A percentile compares a stretch with the other conserved stretches of the same genome.
These are phyloP conservation scores for Farysia itapuensis DNA, from an alignment of 1,284 basidiomycete genomes.

Conservation along the genomic window DNA sequence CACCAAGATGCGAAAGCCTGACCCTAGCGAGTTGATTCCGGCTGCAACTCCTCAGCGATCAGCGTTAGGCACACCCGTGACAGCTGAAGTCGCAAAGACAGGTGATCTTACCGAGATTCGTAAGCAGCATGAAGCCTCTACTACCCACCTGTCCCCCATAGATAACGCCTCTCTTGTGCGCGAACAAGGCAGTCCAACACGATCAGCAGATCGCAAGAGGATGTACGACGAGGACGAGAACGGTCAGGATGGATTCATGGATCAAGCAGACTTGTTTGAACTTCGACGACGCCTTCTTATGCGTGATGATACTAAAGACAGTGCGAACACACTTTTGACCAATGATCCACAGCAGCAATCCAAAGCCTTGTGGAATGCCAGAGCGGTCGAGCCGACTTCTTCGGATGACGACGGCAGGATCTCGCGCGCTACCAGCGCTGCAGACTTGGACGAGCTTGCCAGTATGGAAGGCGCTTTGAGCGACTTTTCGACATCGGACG, in stretches of 20 bases:
- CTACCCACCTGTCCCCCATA: conserved; percentile 20
- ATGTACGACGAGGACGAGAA: conserved; percentile 1
- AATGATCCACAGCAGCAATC: no score
- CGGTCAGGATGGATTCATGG: neutral
- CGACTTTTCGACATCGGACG: conserved; percentile 18
- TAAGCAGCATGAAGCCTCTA: conserved; percentile 32
- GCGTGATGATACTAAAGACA: neutral
- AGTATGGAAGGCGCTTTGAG: conserved; percentile 28
- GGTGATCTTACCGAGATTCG: conserved; percentile 46
- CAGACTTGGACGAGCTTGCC: conserved; percentile 29
- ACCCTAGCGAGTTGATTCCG: conserved; percentile 37
- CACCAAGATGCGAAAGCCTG: conserved; percentile 60
- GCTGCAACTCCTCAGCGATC: conserved; percentile 23
- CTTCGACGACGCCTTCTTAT: conserved; percentile 2
- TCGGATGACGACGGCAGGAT: conserved; percentile 40
- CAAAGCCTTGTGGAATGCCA: conserved; percentile 8
- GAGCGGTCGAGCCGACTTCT: conserved; percentile 11
- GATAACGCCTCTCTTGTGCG: conserved; percentile 9
- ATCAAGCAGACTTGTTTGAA: conserved; percentile 25
- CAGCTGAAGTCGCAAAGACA: conserved; percentile 28
- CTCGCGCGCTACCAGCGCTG: conserved; percentile 34
- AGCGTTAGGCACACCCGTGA: conserved; percentile 5
- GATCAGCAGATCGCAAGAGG: neutral
- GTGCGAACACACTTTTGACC: no score
- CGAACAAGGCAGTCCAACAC: conserved; percentile 2